These are phyloP conservation scores for Annulohypoxylon moriforme DNA, from an alignment of 495 filamentous ascomycete species.

Conservation along the genomic window DNA sequence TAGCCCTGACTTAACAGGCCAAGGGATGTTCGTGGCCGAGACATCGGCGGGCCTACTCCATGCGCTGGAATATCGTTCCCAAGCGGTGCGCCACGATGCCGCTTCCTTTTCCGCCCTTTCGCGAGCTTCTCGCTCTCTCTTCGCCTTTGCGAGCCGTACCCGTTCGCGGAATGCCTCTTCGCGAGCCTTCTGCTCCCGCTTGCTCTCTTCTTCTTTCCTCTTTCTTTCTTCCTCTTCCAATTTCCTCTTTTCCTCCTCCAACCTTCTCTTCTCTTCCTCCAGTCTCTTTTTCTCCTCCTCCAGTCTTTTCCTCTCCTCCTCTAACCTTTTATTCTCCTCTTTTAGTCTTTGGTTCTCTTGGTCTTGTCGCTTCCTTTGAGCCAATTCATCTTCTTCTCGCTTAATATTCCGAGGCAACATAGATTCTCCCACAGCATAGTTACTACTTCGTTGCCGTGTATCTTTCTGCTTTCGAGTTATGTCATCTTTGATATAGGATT, in stretches of 20 bases:
- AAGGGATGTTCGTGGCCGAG: slow-evolving; percentile 10
- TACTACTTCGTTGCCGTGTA: neutral
- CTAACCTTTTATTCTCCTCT: too few species aligned
- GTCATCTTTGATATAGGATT: slow-evolving; percentile 5
- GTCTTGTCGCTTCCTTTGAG: too few species aligned
- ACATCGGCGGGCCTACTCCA: neutral
- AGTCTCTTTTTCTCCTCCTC: neutral
- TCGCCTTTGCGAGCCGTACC: slow-evolving; percentile 10
- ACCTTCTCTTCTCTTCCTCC: neutral
- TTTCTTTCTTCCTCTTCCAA: neutral
- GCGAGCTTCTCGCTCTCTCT: slow-evolving; percentile 14
- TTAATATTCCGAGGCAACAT: neutral
- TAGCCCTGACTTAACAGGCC: slow-evolving; percentile 28
- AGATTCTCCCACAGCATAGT: neutral
- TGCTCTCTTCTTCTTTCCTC: slow-evolving; percentile 15
- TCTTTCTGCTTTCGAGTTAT: neutral
- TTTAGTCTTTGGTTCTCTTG: too few species aligned
- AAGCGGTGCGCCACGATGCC: slow-evolving; percentile 11
- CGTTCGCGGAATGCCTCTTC: slow-evolving; percentile 21
- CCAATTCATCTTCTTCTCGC: neutral
- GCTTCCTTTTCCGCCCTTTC: slow-evolving; percentile 22
- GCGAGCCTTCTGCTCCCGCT: slow-evolving; percentile 10
- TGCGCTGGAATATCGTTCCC: slow-evolving; percentile 20
- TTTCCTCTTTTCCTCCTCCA: neutral
- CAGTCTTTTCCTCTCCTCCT: neutral